Evolutionary conservation across 345 rosid genomes (phyloP).

Genomic region (Raphanus raphanistrum): DNA sequence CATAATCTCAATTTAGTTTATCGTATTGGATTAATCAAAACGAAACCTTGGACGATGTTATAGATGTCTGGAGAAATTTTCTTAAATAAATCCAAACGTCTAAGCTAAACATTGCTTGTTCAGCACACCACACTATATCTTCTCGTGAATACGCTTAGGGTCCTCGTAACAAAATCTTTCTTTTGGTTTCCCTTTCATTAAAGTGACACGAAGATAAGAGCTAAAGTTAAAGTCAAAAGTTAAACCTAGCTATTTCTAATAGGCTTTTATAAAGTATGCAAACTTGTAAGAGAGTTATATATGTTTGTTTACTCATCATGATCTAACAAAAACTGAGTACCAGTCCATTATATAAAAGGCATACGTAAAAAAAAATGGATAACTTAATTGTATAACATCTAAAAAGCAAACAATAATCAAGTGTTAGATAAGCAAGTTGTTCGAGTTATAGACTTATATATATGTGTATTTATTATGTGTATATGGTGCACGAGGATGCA

Average conservation of each 20-base stretch:
- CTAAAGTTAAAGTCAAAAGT: neutral
- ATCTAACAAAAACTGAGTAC: neutral
- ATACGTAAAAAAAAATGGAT: neutral
- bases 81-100: neutral
- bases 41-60: neutral
- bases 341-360: neutral
- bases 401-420: neutral
- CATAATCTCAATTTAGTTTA: no score
- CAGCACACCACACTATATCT: neutral
- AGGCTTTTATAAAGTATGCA: neutral
- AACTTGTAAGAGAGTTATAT: neutral
- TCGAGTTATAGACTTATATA: neutral
- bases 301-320: neutral
- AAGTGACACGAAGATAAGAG: neutral
- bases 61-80: no score
- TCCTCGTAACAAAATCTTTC: neutral
- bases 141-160: neutral
- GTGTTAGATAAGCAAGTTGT: neutral
- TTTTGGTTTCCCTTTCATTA: neutral
- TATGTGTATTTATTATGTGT: neutral
- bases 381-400: neutral
- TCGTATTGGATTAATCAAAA: neutral
- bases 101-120: neutral
- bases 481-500: conserved; percentile 8
- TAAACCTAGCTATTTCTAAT: neutral